Percentiles rank a stretch among this genome's conserved stretches.
These are phyloP conservation scores for Litchi chinensis DNA, from an alignment of 345 rosid species.

Conservation along the genomic window DNA sequence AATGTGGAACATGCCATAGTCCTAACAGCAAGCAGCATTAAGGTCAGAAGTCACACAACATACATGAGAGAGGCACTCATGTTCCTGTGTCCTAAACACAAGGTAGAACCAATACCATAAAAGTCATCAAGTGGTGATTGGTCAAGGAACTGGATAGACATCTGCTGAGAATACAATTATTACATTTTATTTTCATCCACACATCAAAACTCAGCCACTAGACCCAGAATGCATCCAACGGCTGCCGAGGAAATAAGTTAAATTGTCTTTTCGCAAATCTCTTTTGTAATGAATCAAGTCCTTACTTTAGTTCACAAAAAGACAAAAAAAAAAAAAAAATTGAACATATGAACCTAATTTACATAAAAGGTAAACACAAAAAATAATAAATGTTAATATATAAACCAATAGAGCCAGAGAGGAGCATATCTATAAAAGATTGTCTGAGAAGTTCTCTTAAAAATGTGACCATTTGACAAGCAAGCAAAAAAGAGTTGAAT, in stretches of 20 bases:
- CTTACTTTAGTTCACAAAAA: neutral
- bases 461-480: neutral
- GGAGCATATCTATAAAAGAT: neutral
- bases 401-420: neutral
- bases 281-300: neutral
- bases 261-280: neutral
- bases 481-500: neutral
- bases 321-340: neutral
- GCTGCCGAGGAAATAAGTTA: neutral
- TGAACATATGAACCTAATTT: neutral
- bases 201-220: neutral
- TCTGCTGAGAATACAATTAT: neutral
- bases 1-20: no score
- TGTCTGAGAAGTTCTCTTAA: neutral
- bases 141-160: conserved; percentile 1
- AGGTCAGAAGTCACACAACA: neutral
- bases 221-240: neutral
- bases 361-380: neutral
- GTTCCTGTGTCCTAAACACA: neutral
- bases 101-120: neutral
- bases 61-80: neutral
- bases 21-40: neutral
- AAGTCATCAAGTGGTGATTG: neutral
- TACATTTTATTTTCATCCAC: neutral
- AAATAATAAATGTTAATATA: neutral